Conservation (phyloP, 805 yeast genomes). For the Metschnikowia shivogae region DNA sequence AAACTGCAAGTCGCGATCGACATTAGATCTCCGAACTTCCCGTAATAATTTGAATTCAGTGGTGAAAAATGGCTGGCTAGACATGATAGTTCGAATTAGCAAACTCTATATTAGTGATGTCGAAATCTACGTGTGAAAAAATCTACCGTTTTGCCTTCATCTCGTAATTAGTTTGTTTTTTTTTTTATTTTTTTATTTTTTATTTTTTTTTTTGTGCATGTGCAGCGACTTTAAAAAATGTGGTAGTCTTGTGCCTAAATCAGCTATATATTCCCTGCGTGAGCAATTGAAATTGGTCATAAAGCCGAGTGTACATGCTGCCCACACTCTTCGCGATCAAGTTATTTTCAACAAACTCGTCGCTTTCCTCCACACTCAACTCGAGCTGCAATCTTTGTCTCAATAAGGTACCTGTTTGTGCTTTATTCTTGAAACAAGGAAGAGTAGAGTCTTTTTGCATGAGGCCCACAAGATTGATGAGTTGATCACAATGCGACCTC, state of each 20-base stretch:
- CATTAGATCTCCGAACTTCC: background rate
- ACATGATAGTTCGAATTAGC: background rate
- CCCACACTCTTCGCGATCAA: conserved; percentile 80
- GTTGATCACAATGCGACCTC: conserved; percentile 67
- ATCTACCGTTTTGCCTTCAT: background rate
- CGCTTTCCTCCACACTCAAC: conserved; percentile 66
- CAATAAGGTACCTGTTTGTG: conserved; percentile 71
- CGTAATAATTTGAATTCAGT: background rate
- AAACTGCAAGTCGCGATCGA: background rate
- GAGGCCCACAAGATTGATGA: conserved; percentile 80
- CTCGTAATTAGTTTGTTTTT: background rate
- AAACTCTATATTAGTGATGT: background rate
- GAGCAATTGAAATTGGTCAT: conserved; percentile 90
- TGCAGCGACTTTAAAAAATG: background rate
- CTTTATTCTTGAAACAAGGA: conserved; percentile 91
- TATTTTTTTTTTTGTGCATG: background rate
- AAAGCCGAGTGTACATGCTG: conserved; percentile 83
- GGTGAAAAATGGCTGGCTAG: background rate
- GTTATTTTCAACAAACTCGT: conserved; percentile 69
- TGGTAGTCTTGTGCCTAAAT: conserved; percentile 29
- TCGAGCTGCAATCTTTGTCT: conserved; percentile 80
- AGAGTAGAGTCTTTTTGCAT: conserved; percentile 89
- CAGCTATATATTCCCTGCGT: conserved; percentile 86
- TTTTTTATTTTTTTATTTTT: background rate
- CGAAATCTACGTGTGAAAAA: too few species aligned